These are phyloP conservation scores for Pterocarpus macrocarpus DNA, from an alignment of 306 rosid species.

Conservation along the genomic window DNA sequence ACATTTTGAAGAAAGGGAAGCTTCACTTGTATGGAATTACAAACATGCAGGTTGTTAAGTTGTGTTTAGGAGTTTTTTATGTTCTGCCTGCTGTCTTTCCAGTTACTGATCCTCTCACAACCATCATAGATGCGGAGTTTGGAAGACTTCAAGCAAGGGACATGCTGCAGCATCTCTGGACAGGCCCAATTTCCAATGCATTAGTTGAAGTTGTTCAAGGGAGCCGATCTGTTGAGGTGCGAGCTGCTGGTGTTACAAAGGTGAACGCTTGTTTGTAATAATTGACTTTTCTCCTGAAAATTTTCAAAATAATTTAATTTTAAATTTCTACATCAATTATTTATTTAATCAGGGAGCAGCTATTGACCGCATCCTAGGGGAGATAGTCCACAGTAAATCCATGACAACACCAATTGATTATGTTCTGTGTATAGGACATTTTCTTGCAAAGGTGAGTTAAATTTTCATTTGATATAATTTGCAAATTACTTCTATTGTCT, in stretches of 20 bases:
- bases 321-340: constrained; percentile 23
- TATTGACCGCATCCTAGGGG: constrained; percentile 94
- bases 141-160: constrained; percentile 97
- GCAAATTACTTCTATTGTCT: constrained; percentile 15
- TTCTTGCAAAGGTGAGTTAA: constrained; percentile 85
- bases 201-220: constrained; percentile 97
- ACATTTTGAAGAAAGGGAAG: constrained; percentile 69
- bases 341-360: constrained; percentile 84
- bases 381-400: constrained; percentile 93
- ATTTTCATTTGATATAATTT: constrained; percentile 18
- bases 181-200: constrained; percentile 96
- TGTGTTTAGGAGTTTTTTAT: not conserved
- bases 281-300: constrained; percentile 17
- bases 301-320: constrained; percentile 31
- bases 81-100: constrained; percentile 34
- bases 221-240: constrained; percentile 93
- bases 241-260: constrained; percentile 96
- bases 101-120: constrained; percentile 39
- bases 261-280: constrained; percentile 50
- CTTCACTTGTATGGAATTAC: constrained; percentile 98
- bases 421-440: constrained; percentile 92
- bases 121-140: constrained; percentile 78
- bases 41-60: constrained; percentile 79
- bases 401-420: constrained; percentile 92
- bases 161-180: constrained; percentile 98